Evolutionary conservation across 2,329 filamentous ascomycete genomes (phyloP), one percentile per base, ranked within the genome.

Genomic region (Graphiopsis chlorocephala): DNA sequence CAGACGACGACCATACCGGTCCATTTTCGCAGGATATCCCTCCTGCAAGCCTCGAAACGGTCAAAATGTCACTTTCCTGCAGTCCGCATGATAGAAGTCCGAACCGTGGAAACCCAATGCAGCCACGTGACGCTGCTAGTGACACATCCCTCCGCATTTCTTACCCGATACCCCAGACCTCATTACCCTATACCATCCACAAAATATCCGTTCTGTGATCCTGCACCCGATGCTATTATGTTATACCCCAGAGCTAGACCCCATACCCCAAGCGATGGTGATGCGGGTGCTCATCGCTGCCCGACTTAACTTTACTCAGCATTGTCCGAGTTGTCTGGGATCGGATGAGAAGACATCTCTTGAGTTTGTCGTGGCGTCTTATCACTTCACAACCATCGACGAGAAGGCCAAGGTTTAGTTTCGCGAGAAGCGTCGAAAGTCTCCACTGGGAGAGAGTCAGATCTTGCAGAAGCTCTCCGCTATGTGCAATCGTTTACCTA

Each of bases 161-260:
- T 45, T 58, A 58, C 55, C 33, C 55, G 38, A 58, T 58, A 58
- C 55, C 55, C 55, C 55, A 58, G 31, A 45, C 25, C 23, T 38
- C 31, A 58, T 58, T 58, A 58, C 55, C 25, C 23, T 35, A 58
- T 35, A 45, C 23, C 15, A 12, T 31, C 28, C 50, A 55, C 28
- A 29, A 31, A n/a, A 15, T 17, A 6, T 58, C 35, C 31, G 33
- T 29, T 35, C n/a, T 58, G 55, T 4, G 25, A 28, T 26, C 31
- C 31, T 45, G 14, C 23, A 45, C 33, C 35, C 55, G 35, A 28
- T 23, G 15, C 23, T 25, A 45, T 58, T 45, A 58, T 35, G 23
- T n/a, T 58, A 58, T 58, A 58, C 55, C 55, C 55, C 55, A 58
- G 35, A 58, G 12, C 35, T 58, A 45, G 55, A 58, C 55, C 35